Conservation (phyloP, 2,329 filamentous ascomycete genomes). For the Penicillium glabrum region DNA sequence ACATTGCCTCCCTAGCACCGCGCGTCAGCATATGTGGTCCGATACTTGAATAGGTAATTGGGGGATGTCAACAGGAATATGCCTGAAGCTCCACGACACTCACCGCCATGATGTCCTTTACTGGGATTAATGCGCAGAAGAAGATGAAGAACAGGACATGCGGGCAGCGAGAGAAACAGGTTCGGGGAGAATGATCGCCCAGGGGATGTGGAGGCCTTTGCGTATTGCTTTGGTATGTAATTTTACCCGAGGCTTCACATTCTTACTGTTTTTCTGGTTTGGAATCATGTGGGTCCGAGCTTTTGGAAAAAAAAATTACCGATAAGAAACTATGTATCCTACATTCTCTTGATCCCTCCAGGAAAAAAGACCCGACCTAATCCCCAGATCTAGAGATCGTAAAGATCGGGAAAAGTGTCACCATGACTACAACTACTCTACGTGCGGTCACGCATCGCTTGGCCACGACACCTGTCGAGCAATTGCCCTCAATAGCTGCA, state of each 20-base stretch:
- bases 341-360: conserved; percentile 5
- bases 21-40: conserved; percentile 16
- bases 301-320: conserved; percentile 19
- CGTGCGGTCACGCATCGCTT: conserved; percentile 54
- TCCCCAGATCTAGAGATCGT: not conserved
- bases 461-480: conserved; percentile 67
- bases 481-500: conserved; percentile 72
- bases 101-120: conserved; percentile 23
- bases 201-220: conserved; percentile 2
- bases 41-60: not conserved
- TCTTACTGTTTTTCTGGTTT: not conserved
- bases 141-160: conserved; percentile 13
- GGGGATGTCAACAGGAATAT: not conserved
- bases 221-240: conserved; percentile 4
- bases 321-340: conserved; percentile 9
- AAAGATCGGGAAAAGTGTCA: not conserved
- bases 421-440: conserved; percentile 28
- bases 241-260: conserved; percentile 4
- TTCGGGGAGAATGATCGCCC: conserved; percentile 19
- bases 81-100: conserved; percentile 4
- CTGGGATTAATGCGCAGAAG: conserved; percentile 12
- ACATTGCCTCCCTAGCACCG: conserved; percentile 50
- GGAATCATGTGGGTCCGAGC: conserved; percentile 3
- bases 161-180: conserved; percentile 7
- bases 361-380: not conserved